Evolutionary conservation across 1,139 yeast species (phyloP), one percentile per base, ranked within the genome.

Genomic region (Geotrichum reessii): DNA sequence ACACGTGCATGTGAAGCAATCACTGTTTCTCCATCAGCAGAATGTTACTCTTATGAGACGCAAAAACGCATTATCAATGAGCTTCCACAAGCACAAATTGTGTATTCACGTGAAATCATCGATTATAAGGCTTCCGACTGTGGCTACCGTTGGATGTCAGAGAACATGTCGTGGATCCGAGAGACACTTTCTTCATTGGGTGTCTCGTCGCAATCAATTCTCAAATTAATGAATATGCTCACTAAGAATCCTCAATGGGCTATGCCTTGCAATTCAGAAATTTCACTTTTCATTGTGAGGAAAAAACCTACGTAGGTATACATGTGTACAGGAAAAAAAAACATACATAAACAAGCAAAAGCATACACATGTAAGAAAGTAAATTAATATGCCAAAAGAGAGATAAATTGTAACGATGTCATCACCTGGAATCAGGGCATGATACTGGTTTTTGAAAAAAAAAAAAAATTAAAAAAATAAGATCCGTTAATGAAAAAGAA

Each of bases 1-100:
- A 63, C 70, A 1, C 62, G 58, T 28, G 64, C 64, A 7, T 68
- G 71, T 55, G 67, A 68, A 55, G 60, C 54, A 50, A 61, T 68
- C n/a, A 62, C 69, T 6, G 52, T 56, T 27, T 63, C 65, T 1
- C 71, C 71, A 1, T 28, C 56, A 24, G 60, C 61, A 3, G 65
- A 67, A 1, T 37, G 50, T 17, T 42, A 24, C 40, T 27, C 57
- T 17, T 67, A 58, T 50, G 63, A 57, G 12, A 50, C 31, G 19
- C 70, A 67, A 56, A 40, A 47, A 22, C 40, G 47, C 21, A 51
- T 58, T 47, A 31, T 64, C 14, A 46, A 50, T 9, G 27, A 25
- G 19, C 54, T 65, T 3, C 58, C 62, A 12, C 57, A 59, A 7
- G 64, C 64, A 1, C 62, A 64, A 33, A 51, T 65, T 24, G 56